A percentile compares a stretch with the other conserved stretches of the same genome.
phyloP scores from a whole-genome alignment of 345 rosid species.

The Syzygium aqueum region DNA sequence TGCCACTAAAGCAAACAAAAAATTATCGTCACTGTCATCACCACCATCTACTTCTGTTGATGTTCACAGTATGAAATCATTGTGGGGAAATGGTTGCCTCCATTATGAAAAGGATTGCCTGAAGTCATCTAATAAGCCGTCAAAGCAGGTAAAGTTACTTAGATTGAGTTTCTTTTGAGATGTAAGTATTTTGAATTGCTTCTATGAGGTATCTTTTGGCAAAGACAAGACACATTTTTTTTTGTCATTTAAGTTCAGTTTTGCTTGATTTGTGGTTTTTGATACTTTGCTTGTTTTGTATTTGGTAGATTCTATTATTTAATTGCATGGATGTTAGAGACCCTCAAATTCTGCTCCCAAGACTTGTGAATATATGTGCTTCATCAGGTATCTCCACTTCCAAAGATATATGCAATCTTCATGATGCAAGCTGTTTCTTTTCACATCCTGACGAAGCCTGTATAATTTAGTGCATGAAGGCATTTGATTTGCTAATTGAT shows the following conservation, averaged over 20 bases:
- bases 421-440: background rate
- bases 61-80: conserved; percentile 9
- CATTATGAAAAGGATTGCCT: conserved; percentile 9
- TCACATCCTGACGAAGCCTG: background rate
- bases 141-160: conserved; percentile 48
- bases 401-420: background rate
- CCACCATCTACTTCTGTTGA: conserved; percentile 7
- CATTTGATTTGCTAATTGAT: background rate
- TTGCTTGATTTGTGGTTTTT: background rate
- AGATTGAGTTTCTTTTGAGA: background rate
- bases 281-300: background rate
- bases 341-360: conserved; percentile 69
- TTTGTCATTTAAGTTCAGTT: background rate
- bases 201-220: background rate
- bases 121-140: conserved; percentile 20
- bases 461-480: background rate
- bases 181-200: background rate
- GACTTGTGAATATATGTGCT: conserved; percentile 56
- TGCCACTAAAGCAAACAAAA: conserved; percentile 29
- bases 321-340: conserved; percentile 90
- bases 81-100: conserved; percentile 27
- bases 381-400: conserved; percentile 45
- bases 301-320: conserved; percentile 68
- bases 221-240: background rate
- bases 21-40: conserved; percentile 7